Evolutionary conservation across 345 rosid species (phyloP), one percentile per base, ranked within the genome.

Genomic region (Eucalyptus regnans): DNA sequence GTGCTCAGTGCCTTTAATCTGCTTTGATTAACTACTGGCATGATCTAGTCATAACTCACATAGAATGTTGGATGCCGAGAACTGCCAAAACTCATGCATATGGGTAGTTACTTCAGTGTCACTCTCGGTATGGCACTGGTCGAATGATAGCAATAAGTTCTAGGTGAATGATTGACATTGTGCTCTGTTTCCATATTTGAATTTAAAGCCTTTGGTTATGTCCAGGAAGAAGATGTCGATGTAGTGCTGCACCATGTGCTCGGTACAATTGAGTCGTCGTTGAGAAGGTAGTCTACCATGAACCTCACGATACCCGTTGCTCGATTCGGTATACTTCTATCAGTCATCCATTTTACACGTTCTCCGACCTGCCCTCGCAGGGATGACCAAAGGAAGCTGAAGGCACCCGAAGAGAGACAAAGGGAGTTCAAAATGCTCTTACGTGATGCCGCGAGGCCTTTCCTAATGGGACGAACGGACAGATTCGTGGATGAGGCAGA

Each of bases 221-320:
- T 79, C 17, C 90, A 96, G 99, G 99, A 96, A 86, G 97, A 97
- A 90, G 96, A 98, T 93, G 97, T 95, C 79, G 94, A 93, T 56
- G 90, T 96, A 37, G 87, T 98, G 87, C 89, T 92, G 81, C 96
- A 96, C 90, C 99, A 98, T 93, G 89, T 97, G 68, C 91, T 89
- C 49, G 99, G 99, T 25, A 92, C 93, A 66, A 90, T 97, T 76
- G 96, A 95, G 50, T 94, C 98, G 51, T 95, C 94, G 83, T 58
- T 91, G 66, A 93, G 86, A 91, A 95, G 97, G 99, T 95, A 79
- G 17, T 7, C 46, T 16, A 17, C 49, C 10, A 12, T 48, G 83
- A 76, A 76, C 14, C 48, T 76, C 48, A 41, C 15, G 8, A 37
- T 5, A 86, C 16, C 51, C 4, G 0, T 83, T 9, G 43, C 12